Conservation (phyloP, 345 rosid genomes). For the Pistacia integerrima region DNA sequence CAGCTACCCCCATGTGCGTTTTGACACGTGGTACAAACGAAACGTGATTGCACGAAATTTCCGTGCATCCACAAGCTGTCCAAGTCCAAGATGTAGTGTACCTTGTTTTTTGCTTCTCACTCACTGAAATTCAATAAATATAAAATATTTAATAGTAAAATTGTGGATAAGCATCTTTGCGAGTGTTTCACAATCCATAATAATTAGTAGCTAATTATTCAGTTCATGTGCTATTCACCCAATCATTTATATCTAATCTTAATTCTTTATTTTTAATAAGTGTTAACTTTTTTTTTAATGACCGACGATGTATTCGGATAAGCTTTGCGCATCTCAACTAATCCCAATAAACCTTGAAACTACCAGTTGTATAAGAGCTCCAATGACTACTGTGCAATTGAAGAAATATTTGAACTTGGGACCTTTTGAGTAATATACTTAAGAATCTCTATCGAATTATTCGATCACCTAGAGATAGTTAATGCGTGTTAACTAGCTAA, state of each 20-base stretch:
- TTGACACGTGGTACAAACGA: neutral
- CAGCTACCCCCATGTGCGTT: neutral
- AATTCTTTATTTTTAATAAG: neutral
- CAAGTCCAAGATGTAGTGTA: neutral
- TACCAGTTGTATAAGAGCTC: no score
- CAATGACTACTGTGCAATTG: no score
- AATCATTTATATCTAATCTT: neutral
- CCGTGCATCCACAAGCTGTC: neutral
- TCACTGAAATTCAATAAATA: neutral
- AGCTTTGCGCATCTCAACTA: no score
- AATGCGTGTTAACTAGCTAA: no score
- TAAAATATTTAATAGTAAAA: no score
- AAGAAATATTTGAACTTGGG: no score
- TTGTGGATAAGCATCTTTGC: neutral
- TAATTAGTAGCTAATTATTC: conserved; percentile 21
- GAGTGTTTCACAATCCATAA: conserved; percentile 20
- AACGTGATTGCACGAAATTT: neutral
- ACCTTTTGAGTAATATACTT: no score
- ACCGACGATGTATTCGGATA: no score
- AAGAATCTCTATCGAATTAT: no score
- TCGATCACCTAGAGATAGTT: no score
- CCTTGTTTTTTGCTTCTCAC: conserved; percentile 16
- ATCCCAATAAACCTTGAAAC: no score
- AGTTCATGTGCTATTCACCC: conserved; percentile 21
- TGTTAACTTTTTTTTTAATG: no score